phyloP scores from a whole-genome alignment of 2,329 filamentous ascomycete genomes.

The Pyricularia sp. region DNA sequence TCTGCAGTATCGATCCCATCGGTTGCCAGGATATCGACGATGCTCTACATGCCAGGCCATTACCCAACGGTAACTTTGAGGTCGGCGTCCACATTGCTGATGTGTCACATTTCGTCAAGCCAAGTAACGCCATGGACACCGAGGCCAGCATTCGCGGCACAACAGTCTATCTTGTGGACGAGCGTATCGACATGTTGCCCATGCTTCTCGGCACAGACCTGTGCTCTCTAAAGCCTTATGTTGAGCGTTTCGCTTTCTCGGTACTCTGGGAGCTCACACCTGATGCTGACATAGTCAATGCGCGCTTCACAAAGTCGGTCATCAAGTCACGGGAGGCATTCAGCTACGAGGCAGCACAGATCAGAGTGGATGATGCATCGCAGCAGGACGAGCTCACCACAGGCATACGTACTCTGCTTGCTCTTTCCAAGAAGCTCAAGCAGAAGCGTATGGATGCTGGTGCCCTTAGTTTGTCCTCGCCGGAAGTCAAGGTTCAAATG shows the following conservation, averaged over 20 bases:
- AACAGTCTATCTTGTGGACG: conserved; percentile 94
- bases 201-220: conserved; percentile 91
- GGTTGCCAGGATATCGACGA: conserved; percentile 98
- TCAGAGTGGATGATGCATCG: conserved; percentile 79
- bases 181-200: conserved; percentile 98
- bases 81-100: conserved; percentile 98
- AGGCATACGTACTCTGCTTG: conserved; percentile 76
- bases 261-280: conserved; percentile 79
- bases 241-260: conserved; percentile 86
- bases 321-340: conserved; percentile 95
- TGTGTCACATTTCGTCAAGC: conserved; percentile 97
- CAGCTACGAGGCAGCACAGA: conserved; percentile 91
- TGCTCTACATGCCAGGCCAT: conserved; percentile 70
- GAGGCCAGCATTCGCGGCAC: conserved; percentile 91
- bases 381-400: conserved; percentile 81
- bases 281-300: conserved; percentile 70
- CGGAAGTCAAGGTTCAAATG: conserved; percentile 89
- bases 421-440: conserved; percentile 82
- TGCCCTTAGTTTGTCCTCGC: conserved; percentile 89
- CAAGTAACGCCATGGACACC: conserved; percentile 91
- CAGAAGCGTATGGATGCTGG: conserved; percentile 95
- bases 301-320: conserved; percentile 93
- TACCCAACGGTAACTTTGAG: conserved; percentile 89
- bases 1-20: conserved; percentile 94
- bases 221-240: conserved; percentile 91